These are phyloP conservation scores for Jacaranda copaia DNA, from an alignment of 257 asterid species.

Conservation along the genomic window DNA sequence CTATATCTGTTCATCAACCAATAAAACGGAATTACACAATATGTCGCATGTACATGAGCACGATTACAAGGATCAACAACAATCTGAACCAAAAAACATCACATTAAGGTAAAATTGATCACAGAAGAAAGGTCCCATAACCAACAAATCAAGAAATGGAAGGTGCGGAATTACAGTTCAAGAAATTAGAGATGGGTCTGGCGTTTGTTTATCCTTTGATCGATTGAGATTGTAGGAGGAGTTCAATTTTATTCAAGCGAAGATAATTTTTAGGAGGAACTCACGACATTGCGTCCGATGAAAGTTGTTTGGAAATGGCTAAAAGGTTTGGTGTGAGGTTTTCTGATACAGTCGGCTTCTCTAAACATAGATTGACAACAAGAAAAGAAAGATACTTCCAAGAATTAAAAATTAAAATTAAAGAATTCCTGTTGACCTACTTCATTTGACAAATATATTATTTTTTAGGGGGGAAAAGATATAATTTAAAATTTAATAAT, in stretches of 20 bases:
- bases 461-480: no score
- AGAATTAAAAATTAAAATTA: neutral
- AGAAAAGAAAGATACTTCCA: neutral
- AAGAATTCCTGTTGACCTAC: no score
- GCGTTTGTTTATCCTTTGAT: slow-evolving; percentile 34
- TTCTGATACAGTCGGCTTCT: neutral
- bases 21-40: slow-evolving; percentile 3
- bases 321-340: neutral
- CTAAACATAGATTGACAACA: neutral
- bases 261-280: slow-evolving; percentile 26
- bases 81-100: slow-evolving; percentile 23
- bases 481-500: no score
- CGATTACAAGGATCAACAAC: slow-evolving; percentile 17
- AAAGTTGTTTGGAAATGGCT: slow-evolving; percentile 35
- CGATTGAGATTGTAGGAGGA: slow-evolving; percentile 36
- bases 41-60: neutral
- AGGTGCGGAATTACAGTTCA: slow-evolving; percentile 44
- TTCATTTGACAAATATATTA: no score
- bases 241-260: slow-evolving; percentile 15
- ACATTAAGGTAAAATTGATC: slow-evolving; percentile 19
- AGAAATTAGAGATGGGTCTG: slow-evolving; percentile 31
- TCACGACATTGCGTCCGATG: slow-evolving; percentile 34
- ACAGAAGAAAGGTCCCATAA: neutral
- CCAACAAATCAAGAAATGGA: slow-evolving; percentile 24
- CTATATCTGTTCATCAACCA: slow-evolving; percentile 25